phyloP scores from a whole-genome alignment of 2,329 filamentous ascomycete genomes.

The Scedosporium apiospermum region DNA sequence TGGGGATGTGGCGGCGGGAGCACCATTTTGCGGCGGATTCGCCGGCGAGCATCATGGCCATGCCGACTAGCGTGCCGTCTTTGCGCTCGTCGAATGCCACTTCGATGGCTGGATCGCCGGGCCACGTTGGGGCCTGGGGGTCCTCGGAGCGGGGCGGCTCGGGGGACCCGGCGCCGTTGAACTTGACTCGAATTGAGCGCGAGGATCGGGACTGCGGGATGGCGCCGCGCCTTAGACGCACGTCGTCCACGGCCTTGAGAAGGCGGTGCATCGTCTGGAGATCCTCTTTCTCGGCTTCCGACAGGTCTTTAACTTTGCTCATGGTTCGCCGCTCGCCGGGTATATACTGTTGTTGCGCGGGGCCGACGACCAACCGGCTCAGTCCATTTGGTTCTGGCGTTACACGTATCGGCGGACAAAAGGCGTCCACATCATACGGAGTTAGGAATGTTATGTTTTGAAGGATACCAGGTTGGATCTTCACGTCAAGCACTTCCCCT shows the following conservation, averaged over 20 bases:
- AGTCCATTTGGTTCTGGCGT: slow-evolving; percentile 12
- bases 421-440: slow-evolving; percentile 35
- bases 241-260: slow-evolving; percentile 32
- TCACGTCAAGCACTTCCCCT: slow-evolving; percentile 44
- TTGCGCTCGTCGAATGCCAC: slow-evolving; percentile 18
- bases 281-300: slow-evolving; percentile 30
- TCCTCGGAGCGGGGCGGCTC: background rate
- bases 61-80: slow-evolving; percentile 24
- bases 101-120: slow-evolving; percentile 42
- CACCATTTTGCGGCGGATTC: slow-evolving; percentile 55
- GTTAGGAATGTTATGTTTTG: slow-evolving; percentile 48
- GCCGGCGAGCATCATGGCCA: slow-evolving; percentile 51
- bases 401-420: slow-evolving; percentile 26
- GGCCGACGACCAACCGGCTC: slow-evolving; percentile 20
- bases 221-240: slow-evolving; percentile 36
- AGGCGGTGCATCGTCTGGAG: slow-evolving; percentile 38
- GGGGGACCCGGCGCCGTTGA: slow-evolving; percentile 21
- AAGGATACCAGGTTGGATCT: slow-evolving; percentile 44
- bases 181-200: slow-evolving; percentile 32
- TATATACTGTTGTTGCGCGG: slow-evolving; percentile 12
- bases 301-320: slow-evolving; percentile 31
- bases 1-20: slow-evolving; percentile 43
- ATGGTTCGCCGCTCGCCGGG: slow-evolving; percentile 29
- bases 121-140: slow-evolving; percentile 15
- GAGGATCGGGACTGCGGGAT: slow-evolving; percentile 36